Conservation (phyloP, 1,284 basidiomycete species). For the Malassezia japonica region DNA sequence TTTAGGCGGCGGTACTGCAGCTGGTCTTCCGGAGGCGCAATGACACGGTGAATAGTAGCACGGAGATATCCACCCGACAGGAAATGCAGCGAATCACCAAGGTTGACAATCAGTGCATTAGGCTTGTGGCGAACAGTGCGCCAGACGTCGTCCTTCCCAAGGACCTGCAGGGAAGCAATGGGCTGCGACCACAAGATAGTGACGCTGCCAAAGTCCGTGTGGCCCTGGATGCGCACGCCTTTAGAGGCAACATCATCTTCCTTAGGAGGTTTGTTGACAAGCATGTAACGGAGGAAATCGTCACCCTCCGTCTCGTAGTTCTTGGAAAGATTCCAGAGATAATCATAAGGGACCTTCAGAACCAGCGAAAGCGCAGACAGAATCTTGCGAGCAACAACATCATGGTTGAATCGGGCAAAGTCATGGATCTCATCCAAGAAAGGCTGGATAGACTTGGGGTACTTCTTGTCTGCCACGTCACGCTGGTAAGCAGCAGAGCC, state of each 20-base stretch:
- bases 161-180: slow-evolving; percentile 50
- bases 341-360: slow-evolving; percentile 50
- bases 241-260: slow-evolving; percentile 41
- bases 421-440: slow-evolving; percentile 47
- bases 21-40: slow-evolving; percentile 50
- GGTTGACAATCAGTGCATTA: slow-evolving; percentile 43
- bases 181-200: slow-evolving; percentile 50
- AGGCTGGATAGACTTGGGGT: slow-evolving; percentile 26
- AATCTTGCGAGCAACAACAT: slow-evolving; percentile 47
- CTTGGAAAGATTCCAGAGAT: slow-evolving; percentile 50
- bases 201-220: slow-evolving; percentile 50
- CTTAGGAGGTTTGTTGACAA: slow-evolving; percentile 49
- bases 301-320: slow-evolving; percentile 49
- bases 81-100: slow-evolving; percentile 41
- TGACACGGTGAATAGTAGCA: slow-evolving; percentile 50
- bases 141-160: slow-evolving; percentile 49
- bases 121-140: slow-evolving; percentile 48
- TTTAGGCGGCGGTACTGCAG: slow-evolving; percentile 47
- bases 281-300: slow-evolving; percentile 50
- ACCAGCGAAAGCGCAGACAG: slow-evolving; percentile 49
- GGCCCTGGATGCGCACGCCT: slow-evolving; percentile 49
- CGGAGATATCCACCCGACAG: slow-evolving; percentile 39
- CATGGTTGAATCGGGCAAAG: slow-evolving; percentile 48
- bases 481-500: slow-evolving; percentile 38
- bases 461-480: slow-evolving; percentile 21